Evolutionary conservation across 495 filamentous ascomycete species (phyloP), one percentile per base, ranked within the genome.

Genomic region (Aspergillus asperescens): DNA sequence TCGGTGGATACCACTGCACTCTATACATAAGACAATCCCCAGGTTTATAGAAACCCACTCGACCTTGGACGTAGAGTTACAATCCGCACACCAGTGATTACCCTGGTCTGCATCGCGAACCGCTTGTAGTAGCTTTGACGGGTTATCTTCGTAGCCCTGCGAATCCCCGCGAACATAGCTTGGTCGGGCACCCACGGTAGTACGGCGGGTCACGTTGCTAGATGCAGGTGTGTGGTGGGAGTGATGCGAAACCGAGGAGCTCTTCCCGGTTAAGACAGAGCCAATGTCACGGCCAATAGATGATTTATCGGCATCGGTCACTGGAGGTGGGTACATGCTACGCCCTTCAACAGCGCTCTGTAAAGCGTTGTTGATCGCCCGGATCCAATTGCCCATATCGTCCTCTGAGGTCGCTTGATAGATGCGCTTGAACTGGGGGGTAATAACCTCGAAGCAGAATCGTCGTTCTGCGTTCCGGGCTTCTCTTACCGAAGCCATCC

Each of bases 41-140:
- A 99, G 79, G 59, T 99, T 99, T 66, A 99, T 95, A 1, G 92
- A 96, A 32, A 96, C 93, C 93, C 93, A 99, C 66, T 99, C 94
- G 15, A 94, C 89, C 67, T 95, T 96, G 57, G 84, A 79, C 24
- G 85, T 84, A 19, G 90, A 94, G 12, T 88, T 89, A 64, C 93
- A 99, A 63, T 99, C 93, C 19, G 92, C 93, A 67, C 93, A 99
- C 81, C 85, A 88, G 47, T 82, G 87, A 66, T 99, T 99, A 16
- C 89, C 90, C 57, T 95, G 85, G 56, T 97, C 94, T 27, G 86
- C 86, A 31, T 95, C 89, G 35, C 93, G 87, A 22, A 99, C 79
- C 45, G 85, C 79, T 63, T 95, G 88, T 9, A 97, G 79, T 4
- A 99, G 74, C 60, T 84, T 89, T 46, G 88, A 84, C 1, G 89